A percentile compares a stretch with the other conserved stretches of the same genome.
Conservation (phyloP, 257 asterid genomes). For the Solanum sejunctum region DNA sequence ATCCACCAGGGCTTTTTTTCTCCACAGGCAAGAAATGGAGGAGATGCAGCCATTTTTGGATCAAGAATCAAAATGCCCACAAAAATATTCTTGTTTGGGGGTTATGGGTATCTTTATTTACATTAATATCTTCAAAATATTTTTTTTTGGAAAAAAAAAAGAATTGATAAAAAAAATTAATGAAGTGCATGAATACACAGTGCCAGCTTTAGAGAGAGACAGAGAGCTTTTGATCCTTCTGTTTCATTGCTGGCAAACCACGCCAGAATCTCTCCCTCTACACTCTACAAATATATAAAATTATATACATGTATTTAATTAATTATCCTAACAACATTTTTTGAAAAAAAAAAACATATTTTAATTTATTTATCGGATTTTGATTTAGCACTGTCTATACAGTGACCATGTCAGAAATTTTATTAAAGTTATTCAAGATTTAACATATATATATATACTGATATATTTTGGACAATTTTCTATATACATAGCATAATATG, state of each 20-base stretch:
- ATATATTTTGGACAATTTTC: too few species aligned
- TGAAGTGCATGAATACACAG: not conserved
- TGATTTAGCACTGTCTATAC: not conserved
- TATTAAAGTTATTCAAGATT: too few species aligned
- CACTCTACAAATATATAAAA: not conserved
- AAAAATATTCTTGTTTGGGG: not conserved
- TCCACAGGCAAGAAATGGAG: constrained; percentile 31
- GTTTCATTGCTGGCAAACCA: constrained; percentile 21
- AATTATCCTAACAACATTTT: not conserved
- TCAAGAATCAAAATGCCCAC: constrained; percentile 15
- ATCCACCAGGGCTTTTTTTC: constrained; percentile 78
- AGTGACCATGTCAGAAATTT: too few species aligned
- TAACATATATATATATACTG: too few species aligned
- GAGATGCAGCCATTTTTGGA: constrained; percentile 42
- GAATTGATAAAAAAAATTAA: not conserved
- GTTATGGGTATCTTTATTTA: not conserved
- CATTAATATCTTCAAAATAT: constrained; percentile 2
- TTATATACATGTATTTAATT: not conserved
- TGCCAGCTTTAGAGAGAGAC: constrained; percentile 15
- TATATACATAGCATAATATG: too few species aligned
- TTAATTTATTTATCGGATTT: not conserved
- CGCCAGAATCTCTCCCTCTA: not conserved
- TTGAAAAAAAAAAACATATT: too few species aligned
- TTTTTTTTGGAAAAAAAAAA: not conserved
- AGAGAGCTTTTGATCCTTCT: not conserved